Conservation (phyloP, 148 eudicot genomes). For the Fagopyrum tataricum region DNA sequence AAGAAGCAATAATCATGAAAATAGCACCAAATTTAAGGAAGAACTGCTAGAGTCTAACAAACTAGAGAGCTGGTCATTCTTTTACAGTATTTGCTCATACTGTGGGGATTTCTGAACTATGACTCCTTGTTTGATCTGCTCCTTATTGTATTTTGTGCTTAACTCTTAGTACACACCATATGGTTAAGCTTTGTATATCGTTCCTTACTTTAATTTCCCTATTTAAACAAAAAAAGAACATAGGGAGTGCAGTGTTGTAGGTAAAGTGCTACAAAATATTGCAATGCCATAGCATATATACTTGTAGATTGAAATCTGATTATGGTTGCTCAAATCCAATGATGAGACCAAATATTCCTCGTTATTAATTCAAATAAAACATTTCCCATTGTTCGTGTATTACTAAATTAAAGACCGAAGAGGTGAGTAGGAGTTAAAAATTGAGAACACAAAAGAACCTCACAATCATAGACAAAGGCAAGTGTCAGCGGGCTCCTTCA, state of each 20-base stretch:
- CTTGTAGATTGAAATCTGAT: not conserved
- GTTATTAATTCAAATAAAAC: not conserved
- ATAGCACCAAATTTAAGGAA: not conserved
- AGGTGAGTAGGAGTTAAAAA: not conserved
- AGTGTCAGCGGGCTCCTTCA: not conserved
- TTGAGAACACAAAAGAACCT: not conserved
- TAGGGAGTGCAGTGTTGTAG: not conserved
- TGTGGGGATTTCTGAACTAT: conserved; percentile 72
- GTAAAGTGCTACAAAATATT: not conserved
- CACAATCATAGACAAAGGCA: not conserved
- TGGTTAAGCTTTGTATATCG: no score
- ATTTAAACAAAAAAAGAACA: no score
- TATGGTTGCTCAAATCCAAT: not conserved
- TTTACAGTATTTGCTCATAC: conserved; percentile 92
- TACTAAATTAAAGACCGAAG: not conserved
- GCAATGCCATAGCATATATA: not conserved
- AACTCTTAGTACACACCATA: no score
- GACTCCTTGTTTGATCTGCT: no score
- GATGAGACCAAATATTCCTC: not conserved
- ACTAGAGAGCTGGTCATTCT: conserved; percentile 43
- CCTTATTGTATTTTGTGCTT: no score
- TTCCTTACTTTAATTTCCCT: no score
- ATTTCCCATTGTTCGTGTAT: not conserved
- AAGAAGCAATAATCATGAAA: not conserved
- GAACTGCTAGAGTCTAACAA: not conserved